Base-by-base conservation (phyloP, 73 alveolate species). In the Blepharisma japonicum region DNA sequence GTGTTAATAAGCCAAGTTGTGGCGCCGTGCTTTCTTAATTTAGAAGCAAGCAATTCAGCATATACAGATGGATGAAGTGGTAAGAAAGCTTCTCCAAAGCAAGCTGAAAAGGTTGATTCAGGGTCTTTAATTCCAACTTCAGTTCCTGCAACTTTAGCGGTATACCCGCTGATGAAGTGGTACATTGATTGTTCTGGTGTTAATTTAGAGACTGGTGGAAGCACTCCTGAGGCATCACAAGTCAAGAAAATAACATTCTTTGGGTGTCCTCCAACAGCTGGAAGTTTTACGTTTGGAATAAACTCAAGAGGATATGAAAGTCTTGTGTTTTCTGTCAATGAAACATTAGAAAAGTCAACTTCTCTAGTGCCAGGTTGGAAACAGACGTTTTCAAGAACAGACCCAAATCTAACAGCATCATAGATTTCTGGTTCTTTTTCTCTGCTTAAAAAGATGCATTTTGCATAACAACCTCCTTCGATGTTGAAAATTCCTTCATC, bases 401-500 rank as follows among this genome's bases (percentile, higher is more conserved):
- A 67, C 11, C 98, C 97, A 67, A 92, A 91, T 50, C 91, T 86
- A 49, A 93, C 82, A 67, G 98, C 97, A 78, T 91, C 86, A 79
- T 70, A 95, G 77, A 95, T 93, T 78, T 95, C 99, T 5, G 99
- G 99, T 86, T 95, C 99, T 79, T 86, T 95, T 74, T 92, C 97
- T 71, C 76, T 50, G n/a, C 90, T 27, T 6, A 94, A 81, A 68
- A 78, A 83, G 27, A 90, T 80, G 87, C 92, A 50, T 86, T 94
- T 93, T 55, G 99, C 99, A 77, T 95, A 95, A 93, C 98, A 95
- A 18, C 99, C 99, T 46, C 98, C 98, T 81, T 95, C 99, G 78
- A 95, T 94, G 90, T 95, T 95, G 95, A 93, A 95, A 79, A 95
- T 82, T 45, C 99, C 99, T 54, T 77, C 81, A 83, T 91, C 94